Base-by-base conservation (phyloP, 495 filamentous ascomycete species). In the Talaromyces borbonicus region DNA sequence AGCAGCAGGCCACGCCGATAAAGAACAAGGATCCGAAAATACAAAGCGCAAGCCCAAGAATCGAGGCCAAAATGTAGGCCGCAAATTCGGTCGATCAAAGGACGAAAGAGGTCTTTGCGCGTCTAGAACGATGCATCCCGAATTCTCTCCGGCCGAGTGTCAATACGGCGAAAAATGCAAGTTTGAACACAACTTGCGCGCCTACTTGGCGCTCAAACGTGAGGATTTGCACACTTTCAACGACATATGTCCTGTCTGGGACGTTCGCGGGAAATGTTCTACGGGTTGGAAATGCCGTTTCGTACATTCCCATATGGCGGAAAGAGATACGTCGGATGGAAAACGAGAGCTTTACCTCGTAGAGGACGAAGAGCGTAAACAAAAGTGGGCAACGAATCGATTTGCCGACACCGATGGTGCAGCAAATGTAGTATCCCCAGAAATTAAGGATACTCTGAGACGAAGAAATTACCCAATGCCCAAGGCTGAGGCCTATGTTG, bases 261-360 rank as follows among this genome's bases (percentile, higher is more conserved):
- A 88, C 52, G 73, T 68, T 7, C 71, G 76, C 20, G 93, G 92
- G 25, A 77, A 68, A 52, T 98, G 92, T 54, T 63, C 68, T 42
- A 74, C 80, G 12, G 92, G 92, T 1, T 98, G 90, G 89, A 93
- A 84, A 55, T 98, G 92, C 59, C 85, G 90, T 9, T 88, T 94
- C 55, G 81, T 85, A 12, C 71, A 70, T 41, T 87, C 84, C 29
- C 92, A 98, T 60, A 85, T 82, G 49, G 71, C 78, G 41, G 87
- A 95, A 62, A 60, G 84, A 20, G 75, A 81, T 41, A 76, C 66
- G 5, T 77, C 77, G 37, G 88, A 92, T 59, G 90, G 87, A 5
- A 74, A 75, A 47, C 85, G 83, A 46, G 90, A 97, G 61, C 67
- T 98, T 27, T 66, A 89, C 7, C 73, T 96, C 27, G 52, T 84